phyloP scores from a whole-genome alignment of 345 rosid genomes.

The Turritis glabra region DNA sequence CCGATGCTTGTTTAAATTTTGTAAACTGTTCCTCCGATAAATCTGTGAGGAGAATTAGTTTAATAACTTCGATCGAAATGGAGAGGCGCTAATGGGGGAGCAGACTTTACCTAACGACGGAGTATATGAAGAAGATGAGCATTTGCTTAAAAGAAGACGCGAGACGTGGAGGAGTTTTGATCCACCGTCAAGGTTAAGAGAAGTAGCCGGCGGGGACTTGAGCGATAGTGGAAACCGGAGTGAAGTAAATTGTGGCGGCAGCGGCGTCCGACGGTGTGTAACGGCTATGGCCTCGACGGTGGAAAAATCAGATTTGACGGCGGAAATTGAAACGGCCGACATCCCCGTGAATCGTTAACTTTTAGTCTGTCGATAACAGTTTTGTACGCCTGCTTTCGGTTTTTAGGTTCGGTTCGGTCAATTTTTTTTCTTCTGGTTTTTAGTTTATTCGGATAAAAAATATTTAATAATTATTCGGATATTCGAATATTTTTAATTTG shows the following conservation, averaged over 20 bases:
- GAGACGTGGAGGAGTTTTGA: conserved; percentile 35
- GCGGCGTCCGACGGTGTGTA: conserved; percentile 34
- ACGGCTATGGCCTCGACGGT: conserved; percentile 53
- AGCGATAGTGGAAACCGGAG: conserved; percentile 26
- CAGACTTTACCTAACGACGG: conserved; percentile 46
- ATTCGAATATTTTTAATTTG: too few relatives aligned
- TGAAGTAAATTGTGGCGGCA: background rate
- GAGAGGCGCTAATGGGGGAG: background rate
- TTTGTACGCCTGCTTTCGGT: too few relatives aligned
- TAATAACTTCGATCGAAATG: background rate
- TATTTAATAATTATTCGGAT: too few relatives aligned
- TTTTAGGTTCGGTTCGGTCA: too few relatives aligned
- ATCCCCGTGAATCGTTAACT: conserved; percentile 13
- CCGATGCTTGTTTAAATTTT: conserved; percentile 69
- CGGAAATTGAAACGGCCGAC: conserved; percentile 31
- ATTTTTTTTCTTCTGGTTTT: too few relatives aligned
- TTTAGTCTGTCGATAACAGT: background rate
- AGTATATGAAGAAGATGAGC: conserved; percentile 50
- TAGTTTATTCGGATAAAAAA: too few relatives aligned
- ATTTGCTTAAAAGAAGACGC: conserved; percentile 39
- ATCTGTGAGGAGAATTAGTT: conserved; percentile 1
- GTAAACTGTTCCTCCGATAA: conserved; percentile 52
- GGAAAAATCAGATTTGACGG: conserved; percentile 29
- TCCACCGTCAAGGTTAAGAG: conserved; percentile 36
- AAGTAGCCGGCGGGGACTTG: conserved; percentile 16